phyloP scores from a whole-genome alignment of 441 rosid genomes.

The Pelargonium myrrhifolium region DNA sequence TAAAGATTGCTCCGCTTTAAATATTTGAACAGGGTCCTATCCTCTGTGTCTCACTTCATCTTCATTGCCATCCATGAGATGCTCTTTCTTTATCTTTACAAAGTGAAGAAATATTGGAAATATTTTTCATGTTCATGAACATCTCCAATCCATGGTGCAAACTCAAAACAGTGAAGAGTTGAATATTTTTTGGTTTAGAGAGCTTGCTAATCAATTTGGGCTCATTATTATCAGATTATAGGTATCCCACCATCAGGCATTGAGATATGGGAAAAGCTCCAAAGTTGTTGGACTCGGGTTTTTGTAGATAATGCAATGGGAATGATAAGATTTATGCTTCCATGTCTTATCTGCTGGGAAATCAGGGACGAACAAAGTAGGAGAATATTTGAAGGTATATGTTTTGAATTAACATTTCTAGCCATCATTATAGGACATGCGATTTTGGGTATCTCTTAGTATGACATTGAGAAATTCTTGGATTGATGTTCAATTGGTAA shows the following conservation, averaged over 20 bases:
- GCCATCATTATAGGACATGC: slow-evolving; percentile 9
- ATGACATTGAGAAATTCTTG: slow-evolving; percentile 2
- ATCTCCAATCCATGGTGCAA: not conserved
- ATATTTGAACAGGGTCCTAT: not conserved
- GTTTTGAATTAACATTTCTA: slow-evolving; percentile 15
- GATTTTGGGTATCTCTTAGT: slow-evolving; percentile 2
- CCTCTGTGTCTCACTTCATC: not conserved
- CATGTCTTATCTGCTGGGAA: slow-evolving; percentile 33
- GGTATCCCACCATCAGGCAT: slow-evolving; percentile 32
- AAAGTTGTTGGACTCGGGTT: slow-evolving; percentile 28
- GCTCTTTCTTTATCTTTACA: not conserved
- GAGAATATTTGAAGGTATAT: slow-evolving; percentile 29
- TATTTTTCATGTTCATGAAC: not conserved
- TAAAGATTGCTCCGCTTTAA: not conserved
- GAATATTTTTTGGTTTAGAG: slow-evolving; percentile 15
- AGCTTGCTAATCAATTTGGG: slow-evolving; percentile 30
- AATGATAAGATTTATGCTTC: slow-evolving; percentile 33
- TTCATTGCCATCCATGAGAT: not conserved
- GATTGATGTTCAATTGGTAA: not conserved
- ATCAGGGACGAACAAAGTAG: slow-evolving; percentile 30
- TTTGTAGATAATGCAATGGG: slow-evolving; percentile 24
- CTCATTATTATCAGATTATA: slow-evolving; percentile 33
- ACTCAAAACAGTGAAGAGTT: slow-evolving; percentile 12
- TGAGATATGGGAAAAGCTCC: slow-evolving; percentile 26
- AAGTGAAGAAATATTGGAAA: not conserved